These are phyloP conservation scores for Amphichorda felina DNA, from an alignment of 2,329 filamentous ascomycete species.

Conservation along the genomic window DNA sequence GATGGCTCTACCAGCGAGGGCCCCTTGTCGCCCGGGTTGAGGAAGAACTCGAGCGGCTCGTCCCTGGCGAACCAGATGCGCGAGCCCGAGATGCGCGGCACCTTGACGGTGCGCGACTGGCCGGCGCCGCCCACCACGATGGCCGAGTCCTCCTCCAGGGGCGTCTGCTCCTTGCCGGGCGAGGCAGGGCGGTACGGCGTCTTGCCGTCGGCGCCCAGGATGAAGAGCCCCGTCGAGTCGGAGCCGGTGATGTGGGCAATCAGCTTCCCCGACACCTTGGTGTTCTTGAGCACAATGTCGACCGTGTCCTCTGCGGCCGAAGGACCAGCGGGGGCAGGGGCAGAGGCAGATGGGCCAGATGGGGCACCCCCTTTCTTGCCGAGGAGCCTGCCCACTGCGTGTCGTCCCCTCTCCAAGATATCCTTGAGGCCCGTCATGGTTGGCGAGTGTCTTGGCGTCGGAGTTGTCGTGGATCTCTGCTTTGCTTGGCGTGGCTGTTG, in stretches of 20 bases:
- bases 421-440: not conserved
- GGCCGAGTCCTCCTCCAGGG: slow-evolving; percentile 44
- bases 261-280: slow-evolving; percentile 7
- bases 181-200: slow-evolving; percentile 54
- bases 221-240: slow-evolving; percentile 44
- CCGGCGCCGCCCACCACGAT: slow-evolving; percentile 54
- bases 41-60: slow-evolving; percentile 49
- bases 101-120: slow-evolving; percentile 43
- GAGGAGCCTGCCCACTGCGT: not conserved
- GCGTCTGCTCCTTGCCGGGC: slow-evolving; percentile 35
- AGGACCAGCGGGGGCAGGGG: not conserved
- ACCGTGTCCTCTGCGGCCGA: not conserved
- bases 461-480: no score
- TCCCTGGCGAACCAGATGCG: slow-evolving; percentile 61
- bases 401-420: not conserved
- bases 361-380: not conserved
- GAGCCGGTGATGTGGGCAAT: slow-evolving; percentile 62
- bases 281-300: slow-evolving; percentile 4
- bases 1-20: slow-evolving; percentile 66
- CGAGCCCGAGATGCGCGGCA: slow-evolving; percentile 59
- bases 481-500: no score
- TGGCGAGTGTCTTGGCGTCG: no score
- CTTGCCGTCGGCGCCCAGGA: slow-evolving; percentile 54
- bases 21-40: slow-evolving; percentile 64
- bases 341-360: not conserved